A percentile compares a stretch with the other conserved stretches of the same genome.
phyloP scores from a whole-genome alignment of 345 rosid genomes.

The Rhodamnia argentea region DNA sequence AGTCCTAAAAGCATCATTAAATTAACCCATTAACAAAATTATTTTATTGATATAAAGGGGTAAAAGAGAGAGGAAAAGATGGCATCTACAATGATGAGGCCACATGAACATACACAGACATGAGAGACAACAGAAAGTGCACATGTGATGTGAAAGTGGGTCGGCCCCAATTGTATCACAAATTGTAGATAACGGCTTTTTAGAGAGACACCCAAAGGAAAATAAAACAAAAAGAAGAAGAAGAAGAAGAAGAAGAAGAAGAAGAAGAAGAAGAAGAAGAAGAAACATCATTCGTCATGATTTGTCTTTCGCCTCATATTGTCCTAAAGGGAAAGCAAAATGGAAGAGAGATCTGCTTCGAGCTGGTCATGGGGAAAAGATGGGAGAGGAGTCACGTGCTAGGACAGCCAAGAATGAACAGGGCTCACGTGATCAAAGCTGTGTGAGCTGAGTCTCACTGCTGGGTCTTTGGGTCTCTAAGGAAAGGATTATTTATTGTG shows the following conservation, averaged over 20 bases:
- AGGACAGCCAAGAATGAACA: slow-evolving; percentile 1
- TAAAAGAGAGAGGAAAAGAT: background rate
- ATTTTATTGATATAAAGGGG: background rate
- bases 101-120: slow-evolving; percentile 3
- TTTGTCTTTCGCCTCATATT: background rate
- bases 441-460: background rate
- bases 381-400: slow-evolving; percentile 12
- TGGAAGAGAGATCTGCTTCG: background rate
- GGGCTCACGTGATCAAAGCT: slow-evolving; percentile 3
- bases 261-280: too few relatives aligned
- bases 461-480: background rate
- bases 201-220: background rate
- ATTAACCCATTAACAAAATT: background rate
- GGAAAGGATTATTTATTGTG: background rate
- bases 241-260: too few relatives aligned
- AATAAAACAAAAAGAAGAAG: too few relatives aligned
- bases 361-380: background rate
- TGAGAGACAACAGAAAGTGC: slow-evolving; percentile 37
- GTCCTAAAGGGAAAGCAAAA: background rate
- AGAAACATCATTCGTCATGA: background rate
- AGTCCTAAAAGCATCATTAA: background rate
- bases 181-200: background rate
- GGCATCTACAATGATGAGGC: background rate
- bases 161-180: slow-evolving; percentile 16
- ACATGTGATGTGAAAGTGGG: slow-evolving; percentile 22